phyloP scores from a whole-genome alignment of 2,329 filamentous ascomycete genomes.

The Chaetomiaceae sp. region DNA sequence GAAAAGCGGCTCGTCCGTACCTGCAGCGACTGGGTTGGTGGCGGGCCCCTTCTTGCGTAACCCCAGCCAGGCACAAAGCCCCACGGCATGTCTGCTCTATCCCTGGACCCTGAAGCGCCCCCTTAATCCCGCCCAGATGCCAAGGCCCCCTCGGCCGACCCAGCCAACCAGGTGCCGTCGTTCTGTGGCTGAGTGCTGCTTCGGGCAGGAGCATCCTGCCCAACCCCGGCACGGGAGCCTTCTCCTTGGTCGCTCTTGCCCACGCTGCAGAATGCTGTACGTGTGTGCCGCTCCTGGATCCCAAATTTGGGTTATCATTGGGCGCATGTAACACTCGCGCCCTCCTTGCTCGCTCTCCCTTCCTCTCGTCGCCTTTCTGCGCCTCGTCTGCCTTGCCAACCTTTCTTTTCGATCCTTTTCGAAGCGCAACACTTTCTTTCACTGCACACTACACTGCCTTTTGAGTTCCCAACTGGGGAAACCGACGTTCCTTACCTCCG shows the following conservation, averaged over 20 bases:
- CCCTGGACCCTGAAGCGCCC: conserved; percentile 13
- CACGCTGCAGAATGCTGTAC: conserved; percentile 3
- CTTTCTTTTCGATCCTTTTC: conserved; percentile 8
- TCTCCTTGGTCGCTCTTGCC: conserved; percentile 7
- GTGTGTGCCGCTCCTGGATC: not conserved
- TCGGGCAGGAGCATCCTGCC: conserved; percentile 16
- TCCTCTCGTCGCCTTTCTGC: conserved; percentile 2
- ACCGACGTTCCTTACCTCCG: conserved; percentile 15
- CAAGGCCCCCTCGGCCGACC: conserved; percentile 4
- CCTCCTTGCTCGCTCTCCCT: conserved; percentile 12
- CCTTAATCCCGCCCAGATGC: conserved; percentile 14
- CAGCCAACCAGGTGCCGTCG: conserved; percentile 11
- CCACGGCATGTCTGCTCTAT: not conserved
- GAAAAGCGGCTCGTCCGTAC: conserved; percentile 3
- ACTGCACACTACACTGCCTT: too few species aligned
- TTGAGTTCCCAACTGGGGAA: not conserved
- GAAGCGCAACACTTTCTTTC: conserved; percentile 13
- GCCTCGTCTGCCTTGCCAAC: conserved; percentile 6
- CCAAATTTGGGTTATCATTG: conserved; percentile 20
- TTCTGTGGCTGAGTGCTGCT: conserved; percentile 14
- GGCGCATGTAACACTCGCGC: conserved; percentile 12
- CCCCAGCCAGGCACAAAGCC: conserved; percentile 3
- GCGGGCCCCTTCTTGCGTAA: conserved; percentile 11
- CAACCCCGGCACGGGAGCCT: conserved; percentile 8
- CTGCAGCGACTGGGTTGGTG: too few species aligned